Evolutionary conservation across 2,329 filamentous ascomycete genomes (phyloP).

Genomic region (Aureobasidium sp.): DNA sequence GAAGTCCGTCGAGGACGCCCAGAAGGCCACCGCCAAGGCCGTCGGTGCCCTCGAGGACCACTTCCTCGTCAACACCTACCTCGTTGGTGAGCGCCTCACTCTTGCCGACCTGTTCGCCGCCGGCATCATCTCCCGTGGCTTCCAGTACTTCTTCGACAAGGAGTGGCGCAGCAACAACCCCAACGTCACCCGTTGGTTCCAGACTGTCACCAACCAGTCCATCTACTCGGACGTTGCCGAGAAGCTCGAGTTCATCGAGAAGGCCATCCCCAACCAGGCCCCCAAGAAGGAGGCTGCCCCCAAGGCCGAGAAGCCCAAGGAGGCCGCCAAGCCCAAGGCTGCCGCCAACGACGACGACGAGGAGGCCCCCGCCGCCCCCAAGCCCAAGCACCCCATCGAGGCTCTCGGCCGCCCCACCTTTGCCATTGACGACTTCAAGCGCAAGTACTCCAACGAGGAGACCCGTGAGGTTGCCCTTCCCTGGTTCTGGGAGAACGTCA

Average conservation of each 20-base stretch:
- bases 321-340: constrained; percentile 43
- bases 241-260: constrained; percentile 71
- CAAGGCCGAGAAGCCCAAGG: constrained; percentile 54
- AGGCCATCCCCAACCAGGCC: constrained; percentile 62
- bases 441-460: constrained; percentile 95
- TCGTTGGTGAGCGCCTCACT: constrained; percentile 94
- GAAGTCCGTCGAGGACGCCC: constrained; percentile 79
- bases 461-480: constrained; percentile 72
- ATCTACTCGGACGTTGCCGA: constrained; percentile 75
- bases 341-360: constrained; percentile 53
- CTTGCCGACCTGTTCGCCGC: constrained; percentile 87
- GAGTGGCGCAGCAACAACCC: constrained; percentile 75
- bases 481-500: constrained; percentile 97
- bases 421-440: constrained; percentile 95
- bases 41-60: constrained; percentile 73
- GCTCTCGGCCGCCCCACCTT: constrained; percentile 69
- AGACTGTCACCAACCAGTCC: constrained; percentile 86
- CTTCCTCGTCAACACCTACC: constrained; percentile 87
- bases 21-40: constrained; percentile 59
- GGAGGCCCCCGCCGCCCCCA: constrained; percentile 56
- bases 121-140: constrained; percentile 73
- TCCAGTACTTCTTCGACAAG: constrained; percentile 92
- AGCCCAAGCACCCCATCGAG: constrained; percentile 95
- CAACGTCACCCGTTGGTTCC: constrained; percentile 85
- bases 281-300: constrained; percentile 58